Base-by-base conservation (phyloP, 108 stramenopile species). In the Nitzschia palea region DNA sequence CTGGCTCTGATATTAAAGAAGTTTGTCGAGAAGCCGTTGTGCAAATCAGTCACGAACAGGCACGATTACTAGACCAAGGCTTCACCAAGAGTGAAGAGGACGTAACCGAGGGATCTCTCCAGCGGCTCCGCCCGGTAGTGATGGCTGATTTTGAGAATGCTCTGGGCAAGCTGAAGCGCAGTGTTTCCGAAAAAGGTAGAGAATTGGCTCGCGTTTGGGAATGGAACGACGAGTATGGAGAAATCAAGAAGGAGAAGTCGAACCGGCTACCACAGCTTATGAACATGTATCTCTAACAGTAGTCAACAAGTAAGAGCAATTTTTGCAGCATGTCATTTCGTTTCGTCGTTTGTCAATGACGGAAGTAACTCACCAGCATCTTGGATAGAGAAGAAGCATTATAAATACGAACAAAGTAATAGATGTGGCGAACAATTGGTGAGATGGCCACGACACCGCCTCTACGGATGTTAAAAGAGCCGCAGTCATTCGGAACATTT, bases 141-240 rank as follows among this genome's bases (percentile, higher is more conserved):
- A 83, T 81, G 84, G 71, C 76, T 20, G 97, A 98, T 74, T 94
- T 97, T 71, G 90, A 94, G 27, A 74, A 44, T 53, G 94, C 96
- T 17, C 74, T 97, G 81, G 73, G 67, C 59, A 94, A 95, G 80
- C 68, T 98, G 68, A 94, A 94, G 47, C 86, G 94, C 3, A 94
- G 92, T 64, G 98, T 98, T 36, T 93, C 94, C 5, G 98, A 97
- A 77, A 94, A 85, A 63, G 97, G 98, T 1, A 77, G 87, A 18
- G 98, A 98, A 68, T 54, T 97, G 45, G 75, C 86, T 1, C 79
- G 91, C 67, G 95, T 98, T 1, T 89, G 87, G 84, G 94, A 97
- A 65, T 98, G 98, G 98, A 98, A 98, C 70, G 95, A 96, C 54
- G 88, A 97, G 67, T 98, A 96, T 58, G 98, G 98, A 30, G 98